phyloP scores from a whole-genome alignment of 2,329 filamentous ascomycete genomes.

The Colletotrichum ledebouriae region DNA sequence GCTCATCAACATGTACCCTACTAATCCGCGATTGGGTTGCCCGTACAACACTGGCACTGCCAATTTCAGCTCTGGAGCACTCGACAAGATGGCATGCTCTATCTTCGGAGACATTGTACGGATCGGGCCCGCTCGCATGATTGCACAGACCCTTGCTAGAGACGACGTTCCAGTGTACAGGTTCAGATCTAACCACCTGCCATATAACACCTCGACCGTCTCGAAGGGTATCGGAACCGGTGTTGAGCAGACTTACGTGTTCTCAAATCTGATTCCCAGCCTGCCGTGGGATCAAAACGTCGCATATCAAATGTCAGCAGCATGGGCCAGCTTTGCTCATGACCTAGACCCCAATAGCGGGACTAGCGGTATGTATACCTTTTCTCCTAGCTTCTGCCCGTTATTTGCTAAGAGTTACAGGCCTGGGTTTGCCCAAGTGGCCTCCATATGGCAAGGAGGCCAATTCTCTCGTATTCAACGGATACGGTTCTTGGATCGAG shows the following conservation, averaged over 20 bases:
- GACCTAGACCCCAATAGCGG: conserved; percentile 58
- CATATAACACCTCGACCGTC: conserved; percentile 56
- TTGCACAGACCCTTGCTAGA: conserved; percentile 67
- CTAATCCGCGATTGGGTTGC: conserved; percentile 1
- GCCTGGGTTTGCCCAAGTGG: conserved; percentile 50
- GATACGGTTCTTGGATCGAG: conserved; percentile 60
- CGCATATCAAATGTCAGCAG: conserved; percentile 61
- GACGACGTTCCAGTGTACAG: conserved; percentile 66
- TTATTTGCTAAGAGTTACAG: background rate
- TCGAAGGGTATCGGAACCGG: conserved; percentile 63
- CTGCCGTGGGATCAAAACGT: conserved; percentile 52
- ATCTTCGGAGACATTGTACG: conserved; percentile 7
- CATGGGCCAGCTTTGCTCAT: conserved; percentile 65
- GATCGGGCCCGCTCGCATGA: conserved; percentile 56
- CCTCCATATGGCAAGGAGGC: conserved; percentile 57
- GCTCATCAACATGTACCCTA: conserved; percentile 8
- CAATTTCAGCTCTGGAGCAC: background rate
- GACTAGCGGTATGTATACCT: background rate
- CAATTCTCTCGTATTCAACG: conserved; percentile 63
- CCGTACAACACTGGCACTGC: conserved; percentile 10
- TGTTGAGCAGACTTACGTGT: conserved; percentile 57
- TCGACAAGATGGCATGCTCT: conserved; percentile 23
- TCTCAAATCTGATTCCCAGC: conserved; percentile 55
- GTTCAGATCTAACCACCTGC: conserved; percentile 59
- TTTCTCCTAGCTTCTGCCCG: background rate